Percentiles rank a stretch among this genome's conserved stretches.
phyloP scores from a whole-genome alignment of 2,329 filamentous ascomycete genomes.

The Fusarium sp. region DNA sequence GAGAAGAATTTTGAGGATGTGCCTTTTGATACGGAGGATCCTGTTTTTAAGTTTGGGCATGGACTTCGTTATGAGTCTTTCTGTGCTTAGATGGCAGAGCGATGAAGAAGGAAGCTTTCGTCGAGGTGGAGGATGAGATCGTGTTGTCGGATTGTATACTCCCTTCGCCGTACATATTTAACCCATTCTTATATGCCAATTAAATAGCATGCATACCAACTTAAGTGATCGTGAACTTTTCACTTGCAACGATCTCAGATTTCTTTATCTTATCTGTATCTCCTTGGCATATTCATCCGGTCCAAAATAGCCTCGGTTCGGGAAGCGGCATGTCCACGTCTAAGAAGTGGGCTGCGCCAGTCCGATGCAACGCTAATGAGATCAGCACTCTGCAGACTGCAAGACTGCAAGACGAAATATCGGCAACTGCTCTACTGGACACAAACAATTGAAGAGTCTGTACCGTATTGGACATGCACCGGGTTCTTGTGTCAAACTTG shows the following conservation, averaged over 20 bases:
- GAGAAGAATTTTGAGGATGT: slow-evolving; percentile 44
- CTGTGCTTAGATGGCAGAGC: background rate
- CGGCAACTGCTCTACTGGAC: no score
- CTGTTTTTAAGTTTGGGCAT: slow-evolving; percentile 43
- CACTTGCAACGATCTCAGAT: background rate
- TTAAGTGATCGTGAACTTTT: no score
- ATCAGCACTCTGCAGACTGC: background rate
- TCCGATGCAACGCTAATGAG: background rate
- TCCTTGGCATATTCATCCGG: background rate
- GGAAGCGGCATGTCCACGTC: background rate
- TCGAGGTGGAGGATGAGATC: no score
- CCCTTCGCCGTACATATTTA: background rate
- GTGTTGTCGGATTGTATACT: background rate
- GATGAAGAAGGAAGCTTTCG: background rate
- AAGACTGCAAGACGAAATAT: background rate
- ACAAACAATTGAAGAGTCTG: rapidly evolving
- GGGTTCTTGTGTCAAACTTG: no score
- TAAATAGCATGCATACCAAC: background rate
- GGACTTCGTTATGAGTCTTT: slow-evolving; percentile 28
- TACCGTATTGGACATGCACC: background rate
- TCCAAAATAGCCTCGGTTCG: background rate
- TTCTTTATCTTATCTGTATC: background rate
- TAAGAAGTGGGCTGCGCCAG: background rate
- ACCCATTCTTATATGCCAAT: background rate
- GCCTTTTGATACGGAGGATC: slow-evolving; percentile 43